Evolutionary conservation across 495 filamentous ascomycete genomes (phyloP).

Genomic region (Podospora didyma): DNA sequence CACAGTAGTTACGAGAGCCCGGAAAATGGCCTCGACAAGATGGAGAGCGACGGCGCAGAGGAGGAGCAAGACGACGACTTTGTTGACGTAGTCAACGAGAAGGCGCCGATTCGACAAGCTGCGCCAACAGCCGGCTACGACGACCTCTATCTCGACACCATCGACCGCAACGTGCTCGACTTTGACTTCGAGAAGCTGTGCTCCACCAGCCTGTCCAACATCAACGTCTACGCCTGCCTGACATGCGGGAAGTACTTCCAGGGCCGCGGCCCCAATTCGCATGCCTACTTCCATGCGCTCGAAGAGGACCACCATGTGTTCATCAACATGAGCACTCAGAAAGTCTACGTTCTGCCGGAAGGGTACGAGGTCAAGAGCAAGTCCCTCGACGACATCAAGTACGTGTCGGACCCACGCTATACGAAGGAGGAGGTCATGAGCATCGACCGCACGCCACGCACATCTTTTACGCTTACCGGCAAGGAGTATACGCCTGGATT

Average conservation of each 20-base stretch:
- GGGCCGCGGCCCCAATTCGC: constrained; percentile 85
- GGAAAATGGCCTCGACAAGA: constrained; percentile 6
- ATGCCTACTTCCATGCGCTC: constrained; percentile 96
- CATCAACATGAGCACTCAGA: constrained; percentile 94
- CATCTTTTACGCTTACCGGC: constrained; percentile 72
- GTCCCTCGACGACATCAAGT: constrained; percentile 97
- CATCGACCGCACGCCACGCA: constrained; percentile 72
- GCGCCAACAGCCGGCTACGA: constrained; percentile 85
- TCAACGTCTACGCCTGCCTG: constrained; percentile 97
- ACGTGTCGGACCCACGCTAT: constrained; percentile 90
- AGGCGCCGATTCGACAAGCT: constrained; percentile 56
- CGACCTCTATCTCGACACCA: constrained; percentile 96
- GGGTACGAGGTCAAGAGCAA: constrained; percentile 96
- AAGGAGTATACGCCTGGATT: constrained; percentile 89
- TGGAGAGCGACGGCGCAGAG: not conserved
- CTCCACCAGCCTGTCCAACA: constrained; percentile 91
- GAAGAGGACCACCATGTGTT: constrained; percentile 95
- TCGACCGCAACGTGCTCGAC: constrained; percentile 82
- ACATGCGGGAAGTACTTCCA: constrained; percentile 98
- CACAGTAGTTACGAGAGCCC: not conserved
- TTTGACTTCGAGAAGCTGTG: constrained; percentile 99
- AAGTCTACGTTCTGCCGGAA: constrained; percentile 92
- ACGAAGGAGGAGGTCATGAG: constrained; percentile 71
- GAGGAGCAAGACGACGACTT: constrained; percentile 5
- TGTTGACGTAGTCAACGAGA: constrained; percentile 45